A percentile compares a stretch with the other conserved stretches of the same genome.
Conservation (phyloP, 495 filamentous ascomycete genomes). For the Astrocystis sublimbata region DNA sequence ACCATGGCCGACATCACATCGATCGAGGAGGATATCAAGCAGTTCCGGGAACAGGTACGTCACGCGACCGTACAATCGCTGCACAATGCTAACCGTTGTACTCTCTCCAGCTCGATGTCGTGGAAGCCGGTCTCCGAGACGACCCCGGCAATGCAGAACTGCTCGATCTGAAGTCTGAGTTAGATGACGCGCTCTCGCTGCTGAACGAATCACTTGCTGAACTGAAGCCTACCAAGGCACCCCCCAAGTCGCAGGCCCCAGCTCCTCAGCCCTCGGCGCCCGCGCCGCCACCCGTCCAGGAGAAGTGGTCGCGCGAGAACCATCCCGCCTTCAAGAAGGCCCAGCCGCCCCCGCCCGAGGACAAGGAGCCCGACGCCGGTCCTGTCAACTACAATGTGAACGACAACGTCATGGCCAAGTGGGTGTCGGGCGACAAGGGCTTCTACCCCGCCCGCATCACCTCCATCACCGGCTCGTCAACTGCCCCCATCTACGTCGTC, state of each 20-base stretch:
- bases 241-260: slow-evolving; percentile 24
- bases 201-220: slow-evolving; percentile 80
- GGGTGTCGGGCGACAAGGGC: slow-evolving; percentile 82
- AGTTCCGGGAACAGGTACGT: slow-evolving; percentile 75
- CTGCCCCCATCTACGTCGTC: slow-evolving; percentile 86
- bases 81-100: slow-evolving; percentile 20
- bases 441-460: slow-evolving; percentile 95
- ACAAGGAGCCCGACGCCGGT: slow-evolving; percentile 44
- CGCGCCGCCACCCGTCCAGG: slow-evolving; percentile 52
- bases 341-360: slow-evolving; percentile 40
- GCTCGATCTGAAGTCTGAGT: slow-evolving; percentile 73
- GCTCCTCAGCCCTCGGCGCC: slow-evolving; percentile 34
- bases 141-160: slow-evolving; percentile 84
- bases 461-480: slow-evolving; percentile 86
- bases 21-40: slow-evolving; percentile 74
- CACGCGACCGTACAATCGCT: neutral
- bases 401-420: slow-evolving; percentile 85
- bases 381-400: slow-evolving; percentile 75
- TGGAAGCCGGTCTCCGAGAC: slow-evolving; percentile 71
- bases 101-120: slow-evolving; percentile 70
- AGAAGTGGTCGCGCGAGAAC: slow-evolving; percentile 74
- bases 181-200: slow-evolving; percentile 80
- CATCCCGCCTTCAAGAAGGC: slow-evolving; percentile 67
- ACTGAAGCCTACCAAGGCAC: slow-evolving; percentile 61
- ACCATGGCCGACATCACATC: slow-evolving; percentile 60